A percentile compares a stretch with the other conserved stretches of the same genome.
phyloP scores from a whole-genome alignment of 2,329 filamentous ascomycete species.

The Diaporthe vaccinii region DNA sequence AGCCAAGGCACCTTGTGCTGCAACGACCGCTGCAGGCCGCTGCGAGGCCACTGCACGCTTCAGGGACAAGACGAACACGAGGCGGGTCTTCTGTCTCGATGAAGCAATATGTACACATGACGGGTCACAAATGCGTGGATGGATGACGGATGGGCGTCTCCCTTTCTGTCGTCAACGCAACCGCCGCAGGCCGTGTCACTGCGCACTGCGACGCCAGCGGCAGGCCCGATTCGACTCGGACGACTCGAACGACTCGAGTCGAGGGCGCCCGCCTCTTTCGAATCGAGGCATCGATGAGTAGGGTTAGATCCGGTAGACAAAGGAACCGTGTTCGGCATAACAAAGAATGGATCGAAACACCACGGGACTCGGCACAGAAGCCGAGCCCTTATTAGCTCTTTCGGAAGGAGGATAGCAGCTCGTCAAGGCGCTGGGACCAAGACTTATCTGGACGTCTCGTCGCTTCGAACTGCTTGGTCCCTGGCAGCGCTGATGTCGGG shows the following conservation, averaged over 20 bases:
- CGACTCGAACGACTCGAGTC: conserved; percentile 20
- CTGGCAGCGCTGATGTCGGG: conserved; percentile 1
- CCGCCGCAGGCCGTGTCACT: conserved; percentile 12
- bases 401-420: conserved; percentile 32
- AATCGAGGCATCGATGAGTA: conserved; percentile 14
- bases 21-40: conserved; percentile 40
- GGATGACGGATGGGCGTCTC: conserved; percentile 21
- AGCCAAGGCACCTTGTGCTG: conserved; percentile 30
- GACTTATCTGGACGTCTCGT: conserved; percentile 32
- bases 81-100: conserved; percentile 35
- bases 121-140: conserved; percentile 36
- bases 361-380: conserved; percentile 30
- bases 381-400: conserved; percentile 28
- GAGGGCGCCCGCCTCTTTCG: conserved; percentile 12
- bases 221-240: conserved; percentile 15
- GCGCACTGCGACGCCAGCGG: conserved; percentile 23
- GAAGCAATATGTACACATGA: conserved; percentile 38
- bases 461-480: conserved; percentile 31
- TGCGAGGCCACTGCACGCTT: conserved; percentile 46
- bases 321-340: conserved; percentile 29
- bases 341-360: conserved; percentile 35
- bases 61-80: conserved; percentile 45
- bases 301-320: conserved; percentile 26
- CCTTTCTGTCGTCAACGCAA: conserved; percentile 21
- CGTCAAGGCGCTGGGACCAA: conserved; percentile 33